A percentile compares a stretch with the other conserved stretches of the same genome.
Conservation (phyloP, 805 yeast species). For the Starmerella geochares region DNA sequence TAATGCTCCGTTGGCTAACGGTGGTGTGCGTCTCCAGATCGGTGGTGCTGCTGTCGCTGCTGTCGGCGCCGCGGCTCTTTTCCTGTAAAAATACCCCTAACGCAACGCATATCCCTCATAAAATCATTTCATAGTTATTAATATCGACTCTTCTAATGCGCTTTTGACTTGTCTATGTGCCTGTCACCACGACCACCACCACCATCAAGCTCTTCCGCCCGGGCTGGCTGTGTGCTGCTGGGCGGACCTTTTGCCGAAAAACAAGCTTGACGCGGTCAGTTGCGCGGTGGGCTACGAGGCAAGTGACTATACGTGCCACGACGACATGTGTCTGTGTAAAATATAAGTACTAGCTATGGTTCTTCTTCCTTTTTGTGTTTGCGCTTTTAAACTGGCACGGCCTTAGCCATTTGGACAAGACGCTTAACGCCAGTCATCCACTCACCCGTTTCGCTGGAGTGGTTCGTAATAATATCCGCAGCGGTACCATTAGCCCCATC, state of each 20-base stretch:
- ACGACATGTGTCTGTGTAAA: not conserved
- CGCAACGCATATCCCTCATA: not conserved
- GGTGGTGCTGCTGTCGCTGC: slow-evolving; percentile 10
- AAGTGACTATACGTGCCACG: not conserved
- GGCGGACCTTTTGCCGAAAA: no score
- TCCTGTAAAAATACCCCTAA: slow-evolving; percentile 1
- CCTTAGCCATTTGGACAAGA: slow-evolving; percentile 55
- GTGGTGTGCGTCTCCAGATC: slow-evolving; percentile 1
- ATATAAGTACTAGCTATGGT: not conserved
- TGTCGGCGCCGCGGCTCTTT: slow-evolving; percentile 1
- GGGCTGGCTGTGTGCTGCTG: no score
- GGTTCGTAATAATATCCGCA: slow-evolving; percentile 50
- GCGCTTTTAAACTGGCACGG: slow-evolving; percentile 25
- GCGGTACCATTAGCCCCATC: slow-evolving; percentile 43
- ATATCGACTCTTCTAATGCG: no score
- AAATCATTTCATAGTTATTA: not conserved
- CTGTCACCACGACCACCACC: not conserved
- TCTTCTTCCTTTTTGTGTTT: not conserved
- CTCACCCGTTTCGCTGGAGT: slow-evolving; percentile 66
- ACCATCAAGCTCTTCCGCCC: not conserved
- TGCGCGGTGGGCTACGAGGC: no score
- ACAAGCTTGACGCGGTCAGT: no score
- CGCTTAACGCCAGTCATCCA: slow-evolving; percentile 93
- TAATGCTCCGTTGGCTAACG: slow-evolving; percentile 6
- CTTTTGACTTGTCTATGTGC: no score